Conservation (phyloP, 1,284 basidiomycete species). For the Xerocomus nothofagi region DNA sequence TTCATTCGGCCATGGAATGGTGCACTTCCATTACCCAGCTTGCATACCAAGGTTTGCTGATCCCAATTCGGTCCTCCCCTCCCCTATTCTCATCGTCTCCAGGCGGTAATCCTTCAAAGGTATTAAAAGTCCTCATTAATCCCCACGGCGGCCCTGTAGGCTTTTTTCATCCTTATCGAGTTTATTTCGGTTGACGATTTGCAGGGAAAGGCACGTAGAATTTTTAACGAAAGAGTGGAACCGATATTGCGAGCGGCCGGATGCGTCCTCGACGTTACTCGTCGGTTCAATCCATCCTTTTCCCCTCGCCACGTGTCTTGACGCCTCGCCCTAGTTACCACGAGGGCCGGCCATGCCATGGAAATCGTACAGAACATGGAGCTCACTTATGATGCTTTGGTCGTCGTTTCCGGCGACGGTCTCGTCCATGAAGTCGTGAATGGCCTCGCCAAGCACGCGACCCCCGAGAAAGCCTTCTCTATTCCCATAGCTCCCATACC, state of each 20-base stretch:
- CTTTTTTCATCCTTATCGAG: slow-evolving; percentile 7
- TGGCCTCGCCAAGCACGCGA: slow-evolving; percentile 75
- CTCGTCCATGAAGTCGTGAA: slow-evolving; percentile 91
- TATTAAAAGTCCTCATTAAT: slow-evolving; percentile 81
- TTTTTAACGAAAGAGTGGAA: slow-evolving; percentile 68
- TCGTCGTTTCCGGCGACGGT: slow-evolving; percentile 90
- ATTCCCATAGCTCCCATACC: slow-evolving; percentile 87
- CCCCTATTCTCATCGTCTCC: slow-evolving; percentile 5
- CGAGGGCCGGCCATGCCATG: slow-evolving; percentile 69
- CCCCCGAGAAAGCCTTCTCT: slow-evolving; percentile 69
- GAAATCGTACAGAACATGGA: slow-evolving; percentile 66
- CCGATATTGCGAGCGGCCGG: slow-evolving; percentile 82
- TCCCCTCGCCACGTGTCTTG: slow-evolving; percentile 5
- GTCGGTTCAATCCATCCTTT: slow-evolving; percentile 43
- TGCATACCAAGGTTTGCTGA: slow-evolving; percentile 60
- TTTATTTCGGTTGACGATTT: neutral
- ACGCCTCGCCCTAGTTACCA: slow-evolving; percentile 56
- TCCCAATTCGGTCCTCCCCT: neutral
- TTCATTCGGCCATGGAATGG: slow-evolving; percentile 52
- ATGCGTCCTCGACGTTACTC: slow-evolving; percentile 61
- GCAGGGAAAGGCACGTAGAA: slow-evolving; percentile 67
- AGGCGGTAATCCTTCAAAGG: slow-evolving; percentile 53
- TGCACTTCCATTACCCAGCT: slow-evolving; percentile 52
- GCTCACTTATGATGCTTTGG: slow-evolving; percentile 74
- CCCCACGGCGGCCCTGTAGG: slow-evolving; percentile 78